These are phyloP conservation scores for Dictyostelium purpureum DNA, from an alignment of 78 protist genomes.

Conservation along the genomic window DNA sequence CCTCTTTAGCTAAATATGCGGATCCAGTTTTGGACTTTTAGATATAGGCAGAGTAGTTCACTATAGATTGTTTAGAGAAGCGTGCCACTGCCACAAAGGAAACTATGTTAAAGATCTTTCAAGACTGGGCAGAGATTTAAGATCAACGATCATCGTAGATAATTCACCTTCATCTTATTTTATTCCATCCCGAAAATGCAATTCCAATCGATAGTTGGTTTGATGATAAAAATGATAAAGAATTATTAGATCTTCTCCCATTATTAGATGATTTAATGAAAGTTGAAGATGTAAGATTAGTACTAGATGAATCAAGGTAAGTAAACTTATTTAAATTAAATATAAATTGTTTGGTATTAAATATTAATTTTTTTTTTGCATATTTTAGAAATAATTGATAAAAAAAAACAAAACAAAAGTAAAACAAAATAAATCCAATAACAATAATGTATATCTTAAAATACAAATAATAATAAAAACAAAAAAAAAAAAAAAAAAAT, in stretches of 20 bases:
- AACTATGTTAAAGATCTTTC: conserved; percentile 85
- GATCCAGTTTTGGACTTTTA: conserved; percentile 93
- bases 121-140: conserved; percentile 87
- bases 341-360: neutral
- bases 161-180: conserved; percentile 91
- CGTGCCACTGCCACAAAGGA: conserved; percentile 80
- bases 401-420: neutral
- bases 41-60: conserved; percentile 77
- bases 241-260: conserved; percentile 86
- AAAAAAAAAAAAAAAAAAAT: neutral
- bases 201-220: conserved; percentile 92
- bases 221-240: conserved; percentile 87
- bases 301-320: conserved; percentile 62
- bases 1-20: conserved; percentile 93
- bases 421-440: neutral
- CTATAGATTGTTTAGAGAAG: conserved; percentile 88
- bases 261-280: conserved; percentile 60
- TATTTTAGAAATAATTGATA: neutral
- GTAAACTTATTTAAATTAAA: neutral
- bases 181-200: conserved; percentile 92
- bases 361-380: neutral
- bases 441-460: too few relatives aligned
- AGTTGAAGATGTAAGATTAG: conserved; percentile 80
- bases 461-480: neutral
- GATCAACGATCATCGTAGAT: conserved; percentile 88